Evolutionary conservation across 2,329 filamentous ascomycete genomes (phyloP).

Genomic region (Whalleya microplaca): DNA sequence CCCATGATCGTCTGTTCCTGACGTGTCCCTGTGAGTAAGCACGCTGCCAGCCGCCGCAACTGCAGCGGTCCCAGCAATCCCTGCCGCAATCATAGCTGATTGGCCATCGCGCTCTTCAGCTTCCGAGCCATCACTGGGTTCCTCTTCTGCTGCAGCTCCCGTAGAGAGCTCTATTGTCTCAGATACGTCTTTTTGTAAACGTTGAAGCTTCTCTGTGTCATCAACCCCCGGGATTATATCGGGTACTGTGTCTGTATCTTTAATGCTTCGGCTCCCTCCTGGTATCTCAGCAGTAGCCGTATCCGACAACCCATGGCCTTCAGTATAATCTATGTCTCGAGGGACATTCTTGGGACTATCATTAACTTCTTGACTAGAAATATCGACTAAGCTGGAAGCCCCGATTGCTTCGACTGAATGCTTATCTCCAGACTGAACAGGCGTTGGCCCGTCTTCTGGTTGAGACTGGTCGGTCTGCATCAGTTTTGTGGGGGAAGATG

Average conservation of each 20-base stretch:
- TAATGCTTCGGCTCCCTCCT: background rate
- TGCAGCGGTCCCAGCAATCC: slow-evolving; percentile 8
- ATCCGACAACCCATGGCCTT: background rate
- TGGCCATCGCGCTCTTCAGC: background rate
- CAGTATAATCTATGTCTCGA: slow-evolving; percentile 1
- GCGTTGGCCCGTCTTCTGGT: background rate
- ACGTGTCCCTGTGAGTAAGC: slow-evolving; percentile 1
- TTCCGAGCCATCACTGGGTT: background rate
- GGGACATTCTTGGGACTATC: background rate
- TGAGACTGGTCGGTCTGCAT: background rate
- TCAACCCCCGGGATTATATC: background rate
- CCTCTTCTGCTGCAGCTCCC: background rate
- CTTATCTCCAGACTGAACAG: background rate
- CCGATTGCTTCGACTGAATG: background rate
- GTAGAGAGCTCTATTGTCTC: background rate
- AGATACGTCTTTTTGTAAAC: background rate
- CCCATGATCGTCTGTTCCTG: background rate
- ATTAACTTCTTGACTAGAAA: slow-evolving; percentile 1
- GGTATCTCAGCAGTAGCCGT: background rate
- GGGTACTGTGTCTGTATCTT: background rate
- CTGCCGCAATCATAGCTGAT: slow-evolving; percentile 2
- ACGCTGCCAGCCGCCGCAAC: slow-evolving; percentile 6
- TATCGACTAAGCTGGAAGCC: background rate
- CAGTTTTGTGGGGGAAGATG: background rate
- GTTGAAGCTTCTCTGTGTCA: background rate